Base-by-base conservation (phyloP, 139 green algal species). In the Closterium sp. region DNA sequence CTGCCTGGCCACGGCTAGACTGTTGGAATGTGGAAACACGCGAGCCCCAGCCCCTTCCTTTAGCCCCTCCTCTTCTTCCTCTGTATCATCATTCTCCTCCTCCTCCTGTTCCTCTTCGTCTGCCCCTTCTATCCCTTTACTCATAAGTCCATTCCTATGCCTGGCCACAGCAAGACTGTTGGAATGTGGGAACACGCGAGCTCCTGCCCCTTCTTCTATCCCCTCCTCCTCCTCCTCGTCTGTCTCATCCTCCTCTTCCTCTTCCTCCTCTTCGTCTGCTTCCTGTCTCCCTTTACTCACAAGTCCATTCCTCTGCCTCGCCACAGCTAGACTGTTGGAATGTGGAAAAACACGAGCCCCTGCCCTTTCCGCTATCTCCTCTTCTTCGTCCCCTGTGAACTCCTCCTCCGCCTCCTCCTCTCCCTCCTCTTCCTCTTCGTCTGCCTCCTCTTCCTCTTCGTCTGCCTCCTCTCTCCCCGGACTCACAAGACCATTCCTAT, bases 401-500 rank as follows among this genome's bases (percentile, higher is more conserved):
- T 55, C 83, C 3, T 25, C 38, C 90, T n/a, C 87, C 21, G 93
- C 21, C 87, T 35, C 21, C 28, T 25, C 31, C 93, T 85, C 84
- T 88, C 93, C 33, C 19, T 21, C 21, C 3, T 30, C 4, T 30
- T 34, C 32, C 30, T 7, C 34, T 90, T 38, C 23, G 93, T 33
- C 87, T 91, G 90, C 86, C 30, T 93, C 1, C 93, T 93, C 87
- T 93, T 28, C 6, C 87, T 66, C n/a, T n/a, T n/a, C n/a, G n/a
- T n/a, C n/a, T n/a, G n/a, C n/a, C n/a, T n/a, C n/a, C n/a, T n/a
- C n/a, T n/a, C n/a, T n/a, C n/a, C n/a, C n/a, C n/a, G n/a, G n/a
- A n/a, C n/a, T n/a, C n/a, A n/a, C n/a, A n/a, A n/a, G n/a, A n/a
- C n/a, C n/a, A n/a, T n/a, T n/a, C n/a, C n/a, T n/a, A n/a, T n/a